phyloP scores from a whole-genome alignment of 2,329 filamentous ascomycete species.

The Exophiala phaeomuriformis region DNA sequence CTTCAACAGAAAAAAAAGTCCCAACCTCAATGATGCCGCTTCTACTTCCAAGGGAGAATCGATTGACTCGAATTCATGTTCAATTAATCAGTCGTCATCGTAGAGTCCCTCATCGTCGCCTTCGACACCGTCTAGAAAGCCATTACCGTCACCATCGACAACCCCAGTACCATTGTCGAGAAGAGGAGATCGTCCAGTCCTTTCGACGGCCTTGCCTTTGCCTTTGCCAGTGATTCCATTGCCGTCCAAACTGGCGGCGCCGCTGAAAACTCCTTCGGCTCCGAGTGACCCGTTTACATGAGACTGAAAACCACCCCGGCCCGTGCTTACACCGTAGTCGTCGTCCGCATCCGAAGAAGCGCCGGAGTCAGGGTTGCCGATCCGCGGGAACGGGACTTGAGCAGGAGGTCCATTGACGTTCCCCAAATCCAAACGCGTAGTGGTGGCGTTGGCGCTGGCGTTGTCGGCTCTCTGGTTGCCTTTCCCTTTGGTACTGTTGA shows the following conservation, averaged over 20 bases:
- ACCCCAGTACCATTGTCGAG: not conserved
- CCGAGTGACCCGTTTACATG: no score
- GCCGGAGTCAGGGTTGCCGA: conserved; percentile 26
- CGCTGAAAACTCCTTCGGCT: no score
- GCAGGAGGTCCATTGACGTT: not conserved
- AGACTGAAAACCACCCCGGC: conserved; percentile 10
- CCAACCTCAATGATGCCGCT: no score
- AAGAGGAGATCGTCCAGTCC: not conserved
- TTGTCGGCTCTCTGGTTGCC: conserved; percentile 23
- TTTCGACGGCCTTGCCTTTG: conserved; percentile 31
- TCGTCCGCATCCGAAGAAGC: conserved; percentile 30
- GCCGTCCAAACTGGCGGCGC: conserved; percentile 26
- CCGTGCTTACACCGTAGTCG: conserved; percentile 30
- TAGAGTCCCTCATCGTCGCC: conserved; percentile 23
- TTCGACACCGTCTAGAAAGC: conserved; percentile 23
- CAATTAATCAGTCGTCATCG: conserved; percentile 7
- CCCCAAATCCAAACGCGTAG: not conserved
- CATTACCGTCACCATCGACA: conserved; percentile 32
- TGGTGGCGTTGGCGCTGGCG: conserved; percentile 2
- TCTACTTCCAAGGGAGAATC: no score
- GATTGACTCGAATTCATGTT: no score
- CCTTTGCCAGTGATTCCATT: conserved; percentile 30
- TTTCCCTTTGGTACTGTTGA: conserved; percentile 17
- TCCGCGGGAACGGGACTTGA: conserved; percentile 13
- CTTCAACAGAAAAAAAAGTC: no score